Percentiles rank a stretch among this genome's conserved stretches.
phyloP scores from a whole-genome alignment of 768 basidiomycete species.

The Sistotremastrum suecicum region DNA sequence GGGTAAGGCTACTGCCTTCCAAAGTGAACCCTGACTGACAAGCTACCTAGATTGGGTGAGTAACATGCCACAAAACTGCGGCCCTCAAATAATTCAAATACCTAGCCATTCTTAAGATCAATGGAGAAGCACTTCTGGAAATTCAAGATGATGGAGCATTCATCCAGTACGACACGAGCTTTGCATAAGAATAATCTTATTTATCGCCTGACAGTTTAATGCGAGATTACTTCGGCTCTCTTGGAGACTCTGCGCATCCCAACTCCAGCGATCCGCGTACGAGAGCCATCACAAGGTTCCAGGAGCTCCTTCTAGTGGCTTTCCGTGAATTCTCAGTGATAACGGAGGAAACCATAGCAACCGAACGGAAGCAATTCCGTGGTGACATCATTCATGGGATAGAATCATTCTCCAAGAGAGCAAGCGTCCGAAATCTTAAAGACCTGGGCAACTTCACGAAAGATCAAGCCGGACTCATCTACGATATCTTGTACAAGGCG shows the following conservation, averaged over 20 bases:
- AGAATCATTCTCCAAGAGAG: slow-evolving; percentile 86
- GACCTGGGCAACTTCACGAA: slow-evolving; percentile 70
- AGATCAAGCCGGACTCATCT: slow-evolving; percentile 79
- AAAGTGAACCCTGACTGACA: slow-evolving; percentile 7
- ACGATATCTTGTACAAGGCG: slow-evolving; percentile 80
- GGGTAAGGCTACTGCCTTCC: slow-evolving; percentile 40
- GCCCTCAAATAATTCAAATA: background rate
- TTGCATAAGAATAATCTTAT: slow-evolving; percentile 10
- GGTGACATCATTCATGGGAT: slow-evolving; percentile 85
- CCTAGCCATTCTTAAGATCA: slow-evolving; percentile 94
- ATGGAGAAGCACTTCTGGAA: slow-evolving; percentile 81
- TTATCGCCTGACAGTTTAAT: slow-evolving; percentile 45
- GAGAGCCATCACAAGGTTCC: slow-evolving; percentile 92
- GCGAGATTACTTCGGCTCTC: slow-evolving; percentile 87
- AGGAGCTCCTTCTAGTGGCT: slow-evolving; percentile 89
- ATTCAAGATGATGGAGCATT: slow-evolving; percentile 96
- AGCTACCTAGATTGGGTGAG: slow-evolving; percentile 10
- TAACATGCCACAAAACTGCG: background rate
- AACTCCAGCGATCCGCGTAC: slow-evolving; percentile 75
- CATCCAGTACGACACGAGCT: slow-evolving; percentile 46
- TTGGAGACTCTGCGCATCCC: slow-evolving; percentile 91
- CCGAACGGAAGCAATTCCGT: slow-evolving; percentile 75
- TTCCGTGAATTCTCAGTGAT: slow-evolving; percentile 97
- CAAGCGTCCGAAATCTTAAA: slow-evolving; percentile 77
- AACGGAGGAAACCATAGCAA: slow-evolving; percentile 84